Evolutionary conservation across 2,329 filamentous ascomycete species (phyloP).

Genomic region (Claviceps quebecensis): DNA sequence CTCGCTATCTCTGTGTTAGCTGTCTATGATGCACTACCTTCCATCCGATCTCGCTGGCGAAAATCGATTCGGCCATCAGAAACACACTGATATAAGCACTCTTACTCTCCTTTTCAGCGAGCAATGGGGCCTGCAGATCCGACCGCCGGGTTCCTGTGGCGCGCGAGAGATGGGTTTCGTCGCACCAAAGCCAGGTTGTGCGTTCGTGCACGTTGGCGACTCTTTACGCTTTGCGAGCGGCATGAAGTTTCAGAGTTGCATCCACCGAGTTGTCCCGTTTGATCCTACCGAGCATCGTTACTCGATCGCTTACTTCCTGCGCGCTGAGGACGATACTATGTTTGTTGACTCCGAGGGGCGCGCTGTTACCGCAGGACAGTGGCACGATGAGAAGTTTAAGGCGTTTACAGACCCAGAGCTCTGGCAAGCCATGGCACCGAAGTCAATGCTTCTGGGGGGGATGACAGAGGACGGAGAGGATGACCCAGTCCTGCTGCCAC

Average conservation of each 20-base stretch:
- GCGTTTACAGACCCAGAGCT: constrained; percentile 31
- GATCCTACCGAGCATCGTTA: constrained; percentile 39
- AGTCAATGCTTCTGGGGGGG: constrained; percentile 34
- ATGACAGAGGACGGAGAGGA: constrained; percentile 29
- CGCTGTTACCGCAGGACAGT: constrained; percentile 37
- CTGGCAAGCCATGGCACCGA: constrained; percentile 32
- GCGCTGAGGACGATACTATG: constrained; percentile 41
- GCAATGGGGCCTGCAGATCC: constrained; percentile 44
- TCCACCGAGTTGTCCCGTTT: constrained; percentile 42
- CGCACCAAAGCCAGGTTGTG: constrained; percentile 33
- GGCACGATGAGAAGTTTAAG: constrained; percentile 42
- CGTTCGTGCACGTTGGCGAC: constrained; percentile 45
- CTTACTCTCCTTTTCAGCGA: constrained; percentile 41
- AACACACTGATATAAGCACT: constrained; percentile 43
- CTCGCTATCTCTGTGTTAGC: constrained; percentile 1
- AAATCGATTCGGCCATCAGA: constrained; percentile 36
- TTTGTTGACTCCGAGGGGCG: constrained; percentile 41
- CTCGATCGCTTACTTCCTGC: constrained; percentile 44
- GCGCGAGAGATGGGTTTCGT: constrained; percentile 38
- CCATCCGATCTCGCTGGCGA: constrained; percentile 27
- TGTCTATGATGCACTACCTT: constrained; percentile 43
- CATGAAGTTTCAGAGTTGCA: constrained; percentile 40
- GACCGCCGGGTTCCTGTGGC: constrained; percentile 27
- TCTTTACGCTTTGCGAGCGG: constrained; percentile 40
- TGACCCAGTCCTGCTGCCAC: constrained; percentile 2